A percentile compares a stretch with the other conserved stretches of the same genome.
Conservation (phyloP, 2,329 filamentous ascomycete species). For the Colletotrichum caudatum region DNA sequence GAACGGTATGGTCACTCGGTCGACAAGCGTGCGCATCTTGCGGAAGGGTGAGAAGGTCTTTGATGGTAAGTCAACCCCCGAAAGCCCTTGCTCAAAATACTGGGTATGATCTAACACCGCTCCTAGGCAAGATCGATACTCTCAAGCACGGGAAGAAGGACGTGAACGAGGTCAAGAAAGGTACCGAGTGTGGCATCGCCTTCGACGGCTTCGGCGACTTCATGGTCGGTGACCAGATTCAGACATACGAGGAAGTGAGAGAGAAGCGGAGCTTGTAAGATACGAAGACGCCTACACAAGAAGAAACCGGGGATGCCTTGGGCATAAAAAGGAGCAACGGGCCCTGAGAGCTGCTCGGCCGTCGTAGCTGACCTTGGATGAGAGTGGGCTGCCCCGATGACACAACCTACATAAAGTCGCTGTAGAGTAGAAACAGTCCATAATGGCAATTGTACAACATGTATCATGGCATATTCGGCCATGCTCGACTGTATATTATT, state of each 20-base stretch:
- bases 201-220: slow-evolving; percentile 86
- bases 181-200: slow-evolving; percentile 90
- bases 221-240: slow-evolving; percentile 84
- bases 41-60: slow-evolving; percentile 78
- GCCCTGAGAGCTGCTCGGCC: neutral
- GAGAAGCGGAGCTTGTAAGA: slow-evolving; percentile 74
- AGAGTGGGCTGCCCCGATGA: neutral
- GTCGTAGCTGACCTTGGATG: neutral
- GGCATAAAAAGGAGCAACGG: slow-evolving; percentile 1
- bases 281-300: slow-evolving; percentile 12
- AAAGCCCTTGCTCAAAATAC: neutral
- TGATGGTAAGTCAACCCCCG: slow-evolving; percentile 75
- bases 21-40: slow-evolving; percentile 76
- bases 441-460: slow-evolving; percentile 18
- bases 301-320: neutral
- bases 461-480: neutral
- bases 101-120: slow-evolving; percentile 20
- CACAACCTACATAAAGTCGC: slow-evolving; percentile 17
- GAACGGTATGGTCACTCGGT: slow-evolving; percentile 79
- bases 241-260: slow-evolving; percentile 83
- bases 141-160: slow-evolving; percentile 96
- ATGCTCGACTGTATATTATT: slow-evolving; percentile 16
- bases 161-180: slow-evolving; percentile 88
- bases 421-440: slow-evolving; percentile 29
- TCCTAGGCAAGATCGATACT: slow-evolving; percentile 79